Conservation (phyloP, 805 yeast genomes). For the Schwanniomyces polymorphus region DNA sequence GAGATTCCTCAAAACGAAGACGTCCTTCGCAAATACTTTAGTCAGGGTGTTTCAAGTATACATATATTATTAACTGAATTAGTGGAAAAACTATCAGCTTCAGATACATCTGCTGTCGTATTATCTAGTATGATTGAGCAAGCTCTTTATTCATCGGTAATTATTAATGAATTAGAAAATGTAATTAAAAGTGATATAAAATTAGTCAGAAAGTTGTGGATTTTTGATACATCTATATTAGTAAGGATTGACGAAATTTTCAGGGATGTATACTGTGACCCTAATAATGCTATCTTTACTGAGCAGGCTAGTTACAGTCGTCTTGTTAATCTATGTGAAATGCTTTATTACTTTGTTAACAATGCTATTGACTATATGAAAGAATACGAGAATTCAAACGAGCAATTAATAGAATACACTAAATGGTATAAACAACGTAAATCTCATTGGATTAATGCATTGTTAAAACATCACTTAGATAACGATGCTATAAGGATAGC, state of each 20-base stretch:
- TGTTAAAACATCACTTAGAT: slow-evolving; percentile 51
- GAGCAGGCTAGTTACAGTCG: slow-evolving; percentile 13
- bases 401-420: slow-evolving; percentile 25
- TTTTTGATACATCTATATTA: slow-evolving; percentile 41
- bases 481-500: slow-evolving; percentile 60
- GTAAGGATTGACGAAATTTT: slow-evolving; percentile 42
- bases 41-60: slow-evolving; percentile 19
- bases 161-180: slow-evolving; percentile 40
- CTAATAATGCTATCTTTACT: slow-evolving; percentile 11
- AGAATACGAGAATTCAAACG: slow-evolving; percentile 15
- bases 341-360: slow-evolving; percentile 34
- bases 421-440: slow-evolving; percentile 34
- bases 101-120: slow-evolving; percentile 13
- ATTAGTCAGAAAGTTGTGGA: slow-evolving; percentile 44
- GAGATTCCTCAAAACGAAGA: slow-evolving; percentile 13
- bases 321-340: slow-evolving; percentile 25
- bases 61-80: slow-evolving; percentile 28
- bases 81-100: slow-evolving; percentile 16
- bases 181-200: slow-evolving; percentile 22
- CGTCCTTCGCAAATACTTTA: slow-evolving; percentile 25
- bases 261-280: slow-evolving; percentile 19
- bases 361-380: slow-evolving; percentile 37
- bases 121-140: slow-evolving; percentile 22
- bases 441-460: slow-evolving; percentile 56
- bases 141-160: slow-evolving; percentile 31